Percentiles rank a stretch among this genome's conserved stretches.
These are phyloP conservation scores for Rhizophlyctis rosea DNA, from an alignment of 192 early-diverging fungal genomes.

Conservation along the genomic window DNA sequence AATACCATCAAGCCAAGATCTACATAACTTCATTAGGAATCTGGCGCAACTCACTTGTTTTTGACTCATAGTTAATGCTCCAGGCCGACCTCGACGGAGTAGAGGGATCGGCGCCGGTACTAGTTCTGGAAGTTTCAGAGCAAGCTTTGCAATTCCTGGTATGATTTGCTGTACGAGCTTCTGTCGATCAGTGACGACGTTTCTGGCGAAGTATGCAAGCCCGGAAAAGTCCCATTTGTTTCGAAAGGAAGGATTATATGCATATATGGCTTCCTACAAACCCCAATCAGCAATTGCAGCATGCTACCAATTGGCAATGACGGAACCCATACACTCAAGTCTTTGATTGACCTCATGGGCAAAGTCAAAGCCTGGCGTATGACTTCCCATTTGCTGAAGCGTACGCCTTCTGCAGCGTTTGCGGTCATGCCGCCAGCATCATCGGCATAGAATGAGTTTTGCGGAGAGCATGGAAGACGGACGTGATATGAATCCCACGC, in stretches of 20 bases:
- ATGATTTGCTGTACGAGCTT: slow-evolving; percentile 11
- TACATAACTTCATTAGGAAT: not conserved
- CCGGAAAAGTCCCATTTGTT: slow-evolving; percentile 24
- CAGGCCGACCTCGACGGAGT: slow-evolving; percentile 20
- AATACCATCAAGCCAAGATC: not conserved
- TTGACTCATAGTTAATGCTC: slow-evolving; percentile 42
- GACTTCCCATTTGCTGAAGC: slow-evolving; percentile 16
- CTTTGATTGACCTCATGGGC: slow-evolving; percentile 1
- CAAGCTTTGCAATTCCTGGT: slow-evolving; percentile 32
- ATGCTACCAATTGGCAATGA: not conserved
- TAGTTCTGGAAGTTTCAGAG: slow-evolving; percentile 31
- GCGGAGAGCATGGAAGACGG: slow-evolving; percentile 10
- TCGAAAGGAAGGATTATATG: slow-evolving; percentile 19
- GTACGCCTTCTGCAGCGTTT: too few species aligned
- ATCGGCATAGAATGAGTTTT: slow-evolving; percentile 2
- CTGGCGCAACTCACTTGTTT: slow-evolving; percentile 26
- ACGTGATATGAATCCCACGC: slow-evolving; percentile 17
- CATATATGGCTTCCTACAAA: slow-evolving; percentile 17
- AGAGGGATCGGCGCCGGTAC: slow-evolving; percentile 34
- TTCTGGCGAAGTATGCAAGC: slow-evolving; percentile 15
- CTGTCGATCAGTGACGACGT: not conserved
- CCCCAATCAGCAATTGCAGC: not conserved
- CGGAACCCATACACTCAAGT: not conserved
- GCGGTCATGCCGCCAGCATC: too few species aligned
- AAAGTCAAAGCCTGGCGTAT: not conserved